Percentiles rank a stretch among this genome's conserved stretches.
Conservation (phyloP, 345 rosid genomes). For the Orychophragmus violaceus region DNA sequence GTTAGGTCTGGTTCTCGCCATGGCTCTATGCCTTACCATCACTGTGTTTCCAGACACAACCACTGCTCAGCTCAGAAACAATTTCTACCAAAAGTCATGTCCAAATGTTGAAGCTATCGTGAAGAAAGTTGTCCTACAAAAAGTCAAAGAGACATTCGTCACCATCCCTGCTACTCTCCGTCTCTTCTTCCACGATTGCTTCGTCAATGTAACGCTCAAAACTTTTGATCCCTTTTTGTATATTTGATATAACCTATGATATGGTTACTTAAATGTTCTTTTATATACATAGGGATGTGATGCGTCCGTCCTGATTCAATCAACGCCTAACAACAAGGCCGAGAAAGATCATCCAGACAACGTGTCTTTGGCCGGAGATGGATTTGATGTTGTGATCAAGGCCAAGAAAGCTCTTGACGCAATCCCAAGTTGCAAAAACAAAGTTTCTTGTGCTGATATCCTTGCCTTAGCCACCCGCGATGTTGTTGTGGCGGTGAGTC, state of each 20-base stretch:
- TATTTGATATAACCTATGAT: background rate
- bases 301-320: constrained; percentile 60
- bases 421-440: constrained; percentile 45
- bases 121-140: constrained; percentile 34
- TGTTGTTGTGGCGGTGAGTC: constrained; percentile 46
- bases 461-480: constrained; percentile 80
- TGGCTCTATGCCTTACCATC: constrained; percentile 38
- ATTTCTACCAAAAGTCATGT: constrained; percentile 49
- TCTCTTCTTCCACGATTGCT: no score
- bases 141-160: constrained; percentile 55
- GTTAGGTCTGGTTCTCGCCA: constrained; percentile 15
- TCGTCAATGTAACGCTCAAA: constrained; percentile 43
- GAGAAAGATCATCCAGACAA: constrained; percentile 85
- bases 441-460: constrained; percentile 79
- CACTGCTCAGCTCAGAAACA: constrained; percentile 48
- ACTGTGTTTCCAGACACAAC: constrained; percentile 35
- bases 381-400: constrained; percentile 73
- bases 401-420: constrained; percentile 65
- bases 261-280: background rate
- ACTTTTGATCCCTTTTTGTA: background rate
- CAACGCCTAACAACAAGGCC: constrained; percentile 47
- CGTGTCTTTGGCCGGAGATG: constrained; percentile 73
- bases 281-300: constrained; percentile 54
- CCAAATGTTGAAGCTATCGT: constrained; percentile 68
- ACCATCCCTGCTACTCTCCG: constrained; percentile 68